Percentiles rank a stretch among this genome's conserved stretches.
Evolutionary conservation across 805 yeast genomes (phyloP).

Genomic region (Lachancea lanzarotensis): DNA sequence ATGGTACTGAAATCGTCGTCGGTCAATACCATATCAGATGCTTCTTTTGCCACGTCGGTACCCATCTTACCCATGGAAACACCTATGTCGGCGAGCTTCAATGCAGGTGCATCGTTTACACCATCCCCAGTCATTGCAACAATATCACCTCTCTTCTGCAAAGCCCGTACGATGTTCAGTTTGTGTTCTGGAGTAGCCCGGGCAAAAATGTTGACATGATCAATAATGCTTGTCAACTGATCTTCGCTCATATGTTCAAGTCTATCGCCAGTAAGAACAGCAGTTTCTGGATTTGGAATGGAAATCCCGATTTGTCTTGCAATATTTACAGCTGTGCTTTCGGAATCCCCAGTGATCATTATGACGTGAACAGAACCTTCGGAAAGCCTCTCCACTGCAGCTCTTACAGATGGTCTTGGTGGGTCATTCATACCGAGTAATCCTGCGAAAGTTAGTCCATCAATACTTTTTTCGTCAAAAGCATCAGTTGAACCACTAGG

Average conservation of each 20-base stretch:
- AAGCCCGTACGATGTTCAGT: constrained; percentile 79
- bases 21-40: constrained; percentile 94
- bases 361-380: constrained; percentile 96
- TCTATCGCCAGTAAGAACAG: constrained; percentile 81
- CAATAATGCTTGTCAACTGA: constrained; percentile 66
- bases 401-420: constrained; percentile 80
- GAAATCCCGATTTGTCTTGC: constrained; percentile 91
- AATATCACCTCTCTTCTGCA: constrained; percentile 85
- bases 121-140: constrained; percentile 99
- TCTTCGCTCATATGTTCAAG: constrained; percentile 69
- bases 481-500: constrained; percentile 23
- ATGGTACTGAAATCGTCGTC: constrained; percentile 97
- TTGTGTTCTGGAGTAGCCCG: constrained; percentile 95
- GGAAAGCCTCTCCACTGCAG: constrained; percentile 66
- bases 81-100: constrained; percentile 92
- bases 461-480: constrained; percentile 38
- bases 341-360: constrained; percentile 95
- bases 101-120: constrained; percentile 97
- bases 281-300: constrained; percentile 49
- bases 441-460: constrained; percentile 71
- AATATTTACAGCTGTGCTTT: constrained; percentile 76
- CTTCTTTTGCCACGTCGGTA: constrained; percentile 97
- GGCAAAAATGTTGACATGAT: constrained; percentile 82
- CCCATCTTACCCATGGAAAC: constrained; percentile 92
- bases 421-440: constrained; percentile 96